Conservation (phyloP, 306 rosid species). For the Lupinus albus region DNA sequence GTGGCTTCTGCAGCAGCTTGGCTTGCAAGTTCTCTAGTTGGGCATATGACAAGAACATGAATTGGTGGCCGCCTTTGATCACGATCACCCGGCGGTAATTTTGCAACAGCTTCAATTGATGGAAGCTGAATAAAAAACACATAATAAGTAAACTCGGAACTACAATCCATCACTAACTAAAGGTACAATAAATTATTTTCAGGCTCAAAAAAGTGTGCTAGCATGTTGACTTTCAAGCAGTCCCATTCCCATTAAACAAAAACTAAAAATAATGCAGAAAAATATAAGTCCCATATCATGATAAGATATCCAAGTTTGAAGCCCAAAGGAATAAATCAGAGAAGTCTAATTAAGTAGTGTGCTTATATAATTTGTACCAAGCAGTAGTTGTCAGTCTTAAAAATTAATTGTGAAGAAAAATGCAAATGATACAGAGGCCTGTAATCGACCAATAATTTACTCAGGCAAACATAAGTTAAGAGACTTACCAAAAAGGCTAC, state of each 20-base stretch:
- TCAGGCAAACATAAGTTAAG: constrained; percentile 5
- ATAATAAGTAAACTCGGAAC: constrained; percentile 37
- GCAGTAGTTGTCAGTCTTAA: neutral
- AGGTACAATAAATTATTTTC: constrained; percentile 19
- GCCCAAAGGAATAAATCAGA: constrained; percentile 6
- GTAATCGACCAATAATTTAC: constrained; percentile 27
- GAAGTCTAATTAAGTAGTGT: constrained; percentile 15
- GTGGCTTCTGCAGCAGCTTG: constrained; percentile 92
- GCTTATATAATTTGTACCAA: neutral
- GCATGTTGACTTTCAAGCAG: neutral
- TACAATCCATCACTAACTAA: constrained; percentile 18
- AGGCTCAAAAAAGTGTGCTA: constrained; percentile 8
- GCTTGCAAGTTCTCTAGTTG: constrained; percentile 92
- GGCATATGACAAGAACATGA: constrained; percentile 86
- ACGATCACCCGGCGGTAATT: constrained; percentile 59
- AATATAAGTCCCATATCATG: constrained; percentile 10
- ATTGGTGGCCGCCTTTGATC: constrained; percentile 83
- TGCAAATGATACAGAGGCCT: constrained; percentile 21
- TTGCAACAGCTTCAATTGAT: constrained; percentile 80
- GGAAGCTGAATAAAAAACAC: constrained; percentile 75
- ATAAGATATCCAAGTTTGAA: constrained; percentile 8
- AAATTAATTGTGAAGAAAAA: neutral
- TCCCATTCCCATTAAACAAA: neutral
- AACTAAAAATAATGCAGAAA: neutral
- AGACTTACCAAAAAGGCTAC: constrained; percentile 90